Evolutionary conservation across 208 protist species (phyloP).

Genomic region (Trypanosomatidae sp.): DNA sequence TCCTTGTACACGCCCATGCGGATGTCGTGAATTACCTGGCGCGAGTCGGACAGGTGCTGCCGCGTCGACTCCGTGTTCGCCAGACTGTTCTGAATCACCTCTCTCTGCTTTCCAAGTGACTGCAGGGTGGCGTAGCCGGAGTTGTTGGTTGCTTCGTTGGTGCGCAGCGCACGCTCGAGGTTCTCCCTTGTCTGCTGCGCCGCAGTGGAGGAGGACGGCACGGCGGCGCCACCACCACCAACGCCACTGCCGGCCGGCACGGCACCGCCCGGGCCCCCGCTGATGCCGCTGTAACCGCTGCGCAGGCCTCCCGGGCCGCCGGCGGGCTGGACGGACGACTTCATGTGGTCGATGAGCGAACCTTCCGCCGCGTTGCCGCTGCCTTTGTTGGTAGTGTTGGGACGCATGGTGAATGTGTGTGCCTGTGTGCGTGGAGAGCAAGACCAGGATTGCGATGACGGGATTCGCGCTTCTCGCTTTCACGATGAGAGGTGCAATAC

Average conservation of each 20-base stretch:
- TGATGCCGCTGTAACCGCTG: constrained; percentile 23
- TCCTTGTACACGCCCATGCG: constrained; percentile 67
- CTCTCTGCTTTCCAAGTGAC: constrained; percentile 63
- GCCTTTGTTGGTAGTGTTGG: no score
- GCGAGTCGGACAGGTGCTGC: constrained; percentile 48
- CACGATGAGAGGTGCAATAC: no score
- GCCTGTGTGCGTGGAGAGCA: no score
- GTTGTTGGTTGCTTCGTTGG: constrained; percentile 61
- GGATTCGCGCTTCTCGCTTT: no score
- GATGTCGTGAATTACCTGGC: constrained; percentile 62
- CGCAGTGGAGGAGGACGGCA: constrained; percentile 13
- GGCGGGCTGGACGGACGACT: constrained; percentile 25
- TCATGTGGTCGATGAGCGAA: no score
- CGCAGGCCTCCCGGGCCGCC: background rate
- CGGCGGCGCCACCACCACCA: no score
- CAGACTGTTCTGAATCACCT: constrained; percentile 70
- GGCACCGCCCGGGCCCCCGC: constrained; percentile 8
- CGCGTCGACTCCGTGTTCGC: constrained; percentile 43
- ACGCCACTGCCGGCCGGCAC: constrained; percentile 9
- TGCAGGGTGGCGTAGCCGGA: constrained; percentile 70
- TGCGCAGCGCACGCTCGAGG: constrained; percentile 57
- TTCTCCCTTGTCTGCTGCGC: constrained; percentile 55
- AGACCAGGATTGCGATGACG: no score
- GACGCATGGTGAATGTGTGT: no score
- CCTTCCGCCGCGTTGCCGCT: no score